Evolutionary conservation across 2,329 filamentous ascomycete genomes (phyloP).

Genomic region (Fusarium ramigenum): DNA sequence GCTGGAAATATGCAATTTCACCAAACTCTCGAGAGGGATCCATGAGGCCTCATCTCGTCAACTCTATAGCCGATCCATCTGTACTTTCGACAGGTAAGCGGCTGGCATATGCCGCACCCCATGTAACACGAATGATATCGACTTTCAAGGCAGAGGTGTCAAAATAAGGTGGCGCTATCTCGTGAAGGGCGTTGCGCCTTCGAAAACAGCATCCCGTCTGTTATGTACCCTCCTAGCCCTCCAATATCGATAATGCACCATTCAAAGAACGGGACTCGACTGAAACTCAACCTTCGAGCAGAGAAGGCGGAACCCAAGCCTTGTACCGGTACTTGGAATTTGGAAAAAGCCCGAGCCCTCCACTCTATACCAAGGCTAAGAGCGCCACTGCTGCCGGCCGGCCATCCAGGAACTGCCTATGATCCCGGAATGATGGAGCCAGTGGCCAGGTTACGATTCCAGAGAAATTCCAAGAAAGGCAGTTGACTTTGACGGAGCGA

Average conservation of each 20-base stretch:
- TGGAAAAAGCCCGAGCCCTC: background rate
- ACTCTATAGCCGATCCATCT: background rate
- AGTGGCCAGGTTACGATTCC: slow-evolving; percentile 8
- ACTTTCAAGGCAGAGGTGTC: background rate
- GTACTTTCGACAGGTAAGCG: background rate
- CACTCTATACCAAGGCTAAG: background rate
- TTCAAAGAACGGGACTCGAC: background rate
- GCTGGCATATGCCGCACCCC: background rate
- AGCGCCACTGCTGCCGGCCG: slow-evolving; percentile 29
- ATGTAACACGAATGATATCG: background rate
- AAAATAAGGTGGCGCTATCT: slow-evolving; percentile 1
- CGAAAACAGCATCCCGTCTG: background rate
- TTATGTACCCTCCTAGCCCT: background rate
- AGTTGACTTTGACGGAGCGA: slow-evolving; percentile 8
- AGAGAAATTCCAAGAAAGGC: slow-evolving; percentile 20
- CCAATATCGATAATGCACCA: background rate
- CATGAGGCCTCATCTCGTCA: slow-evolving; percentile 10
- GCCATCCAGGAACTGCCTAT: slow-evolving; percentile 18
- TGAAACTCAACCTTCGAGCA: background rate
- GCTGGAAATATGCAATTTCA: slow-evolving; percentile 1
- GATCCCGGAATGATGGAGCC: slow-evolving; percentile 14
- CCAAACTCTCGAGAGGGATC: background rate
- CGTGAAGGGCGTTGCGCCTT: slow-evolving; percentile 10
- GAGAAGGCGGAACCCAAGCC: background rate
- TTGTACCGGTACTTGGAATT: background rate